These are phyloP conservation scores for Candida tammaniensis DNA, from an alignment of 805 yeast species.

Conservation along the genomic window DNA sequence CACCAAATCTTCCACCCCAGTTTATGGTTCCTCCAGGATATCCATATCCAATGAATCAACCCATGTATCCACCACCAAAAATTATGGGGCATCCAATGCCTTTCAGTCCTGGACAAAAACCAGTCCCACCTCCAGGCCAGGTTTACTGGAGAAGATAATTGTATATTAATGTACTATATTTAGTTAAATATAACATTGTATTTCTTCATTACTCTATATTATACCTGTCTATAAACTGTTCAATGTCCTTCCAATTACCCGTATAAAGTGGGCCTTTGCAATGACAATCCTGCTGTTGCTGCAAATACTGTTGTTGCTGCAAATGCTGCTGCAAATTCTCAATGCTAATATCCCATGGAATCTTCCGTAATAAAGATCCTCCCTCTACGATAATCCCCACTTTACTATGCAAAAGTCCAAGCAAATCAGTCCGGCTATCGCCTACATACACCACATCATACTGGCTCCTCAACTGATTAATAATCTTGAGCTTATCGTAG, in stretches of 20 bases:
- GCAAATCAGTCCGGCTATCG: constrained; percentile 59
- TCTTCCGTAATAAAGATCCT: constrained; percentile 25
- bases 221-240: constrained; percentile 1
- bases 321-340: neutral
- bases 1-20: no score
- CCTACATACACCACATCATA: constrained; percentile 48
- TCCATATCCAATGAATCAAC: no score
- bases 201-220: no score
- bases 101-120: no score
- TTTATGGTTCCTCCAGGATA: no score
- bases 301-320: no score
- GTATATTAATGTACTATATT: no score
- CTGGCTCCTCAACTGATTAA: constrained; percentile 12
- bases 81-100: no score
- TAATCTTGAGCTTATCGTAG: constrained; percentile 41
- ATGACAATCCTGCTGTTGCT: no score
- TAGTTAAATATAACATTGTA: no score
- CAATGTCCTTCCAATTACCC: constrained; percentile 2
- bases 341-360: constrained; percentile 12
- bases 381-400: constrained; percentile 46
- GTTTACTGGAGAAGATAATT: no score
- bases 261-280: constrained; percentile 1
- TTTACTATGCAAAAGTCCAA: constrained; percentile 47
- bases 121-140: constrained; percentile 4
- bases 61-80: no score